Conservation (phyloP, 2,329 filamentous ascomycete species). For the Gliomastix tumulicola region DNA sequence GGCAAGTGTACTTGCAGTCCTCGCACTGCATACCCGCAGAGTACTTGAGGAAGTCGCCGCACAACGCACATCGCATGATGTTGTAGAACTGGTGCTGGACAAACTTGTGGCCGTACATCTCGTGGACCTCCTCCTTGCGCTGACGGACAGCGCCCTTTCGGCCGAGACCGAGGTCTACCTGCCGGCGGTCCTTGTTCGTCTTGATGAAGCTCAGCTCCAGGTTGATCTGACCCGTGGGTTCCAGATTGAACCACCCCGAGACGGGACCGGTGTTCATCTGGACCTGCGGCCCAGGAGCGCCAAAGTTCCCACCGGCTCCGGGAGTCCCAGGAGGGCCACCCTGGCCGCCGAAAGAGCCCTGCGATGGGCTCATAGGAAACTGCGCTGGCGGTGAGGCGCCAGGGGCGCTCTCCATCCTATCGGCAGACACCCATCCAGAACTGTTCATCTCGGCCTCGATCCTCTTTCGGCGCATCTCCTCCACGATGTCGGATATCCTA, state of each 20-base stretch:
- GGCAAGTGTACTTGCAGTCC: constrained; percentile 99
- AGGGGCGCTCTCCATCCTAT: constrained; percentile 70
- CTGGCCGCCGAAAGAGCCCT: constrained; percentile 20
- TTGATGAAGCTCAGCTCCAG: constrained; percentile 89
- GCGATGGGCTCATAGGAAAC: constrained; percentile 50
- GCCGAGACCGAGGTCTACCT: constrained; percentile 82
- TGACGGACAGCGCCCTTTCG: constrained; percentile 95
- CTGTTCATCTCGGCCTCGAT: constrained; percentile 94
- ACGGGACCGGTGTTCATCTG: constrained; percentile 57
- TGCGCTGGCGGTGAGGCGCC: constrained; percentile 39
- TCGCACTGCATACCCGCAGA: constrained; percentile 98
- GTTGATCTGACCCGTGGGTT: constrained; percentile 88
- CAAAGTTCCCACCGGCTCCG: constrained; percentile 27
- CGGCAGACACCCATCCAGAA: constrained; percentile 94
- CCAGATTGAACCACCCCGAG: constrained; percentile 94
- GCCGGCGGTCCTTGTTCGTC: constrained; percentile 74
- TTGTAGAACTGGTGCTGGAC: constrained; percentile 99
- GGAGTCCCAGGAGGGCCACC: constrained; percentile 35
- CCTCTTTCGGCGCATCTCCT: constrained; percentile 95
- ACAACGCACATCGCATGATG: constrained; percentile 98
- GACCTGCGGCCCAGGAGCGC: constrained; percentile 33
- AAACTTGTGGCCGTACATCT: constrained; percentile 99
- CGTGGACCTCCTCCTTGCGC: constrained; percentile 95
- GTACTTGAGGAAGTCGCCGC: constrained; percentile 97
- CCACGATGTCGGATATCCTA: constrained; percentile 91